Conservation (phyloP, 164 flowering plant genomes). For the Sedum album region DNA sequence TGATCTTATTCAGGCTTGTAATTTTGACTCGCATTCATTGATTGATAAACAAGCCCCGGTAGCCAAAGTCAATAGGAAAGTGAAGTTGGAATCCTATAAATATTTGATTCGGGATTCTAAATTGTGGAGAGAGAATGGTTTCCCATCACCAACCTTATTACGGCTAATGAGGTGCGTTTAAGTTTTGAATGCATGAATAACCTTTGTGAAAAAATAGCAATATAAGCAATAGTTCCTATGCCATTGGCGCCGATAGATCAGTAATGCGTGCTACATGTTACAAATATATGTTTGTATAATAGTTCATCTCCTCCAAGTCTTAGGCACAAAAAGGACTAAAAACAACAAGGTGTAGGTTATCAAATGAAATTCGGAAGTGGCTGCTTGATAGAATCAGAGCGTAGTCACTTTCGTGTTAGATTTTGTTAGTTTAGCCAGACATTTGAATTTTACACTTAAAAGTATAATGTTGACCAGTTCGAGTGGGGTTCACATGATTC, state of each 20-base stretch:
- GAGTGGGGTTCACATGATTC: background rate
- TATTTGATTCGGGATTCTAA: slow-evolving; percentile 15
- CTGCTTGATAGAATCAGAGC: background rate
- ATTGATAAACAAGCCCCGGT: slow-evolving; percentile 10
- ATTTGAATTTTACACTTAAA: background rate
- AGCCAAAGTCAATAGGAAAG: slow-evolving; percentile 17
- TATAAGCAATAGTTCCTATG: background rate
- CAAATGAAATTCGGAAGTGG: background rate
- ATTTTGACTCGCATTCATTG: slow-evolving; percentile 12
- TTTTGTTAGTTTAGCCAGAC: background rate
- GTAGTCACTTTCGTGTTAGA: background rate
- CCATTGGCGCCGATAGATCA: background rate
- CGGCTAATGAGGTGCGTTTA: slow-evolving; percentile 37
- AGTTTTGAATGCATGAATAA: background rate
- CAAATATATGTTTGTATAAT: background rate
- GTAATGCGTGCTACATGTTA: background rate
- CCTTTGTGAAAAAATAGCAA: background rate
- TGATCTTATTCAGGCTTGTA: slow-evolving; percentile 26
- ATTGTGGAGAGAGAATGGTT: slow-evolving; percentile 34
- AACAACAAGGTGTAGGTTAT: background rate
- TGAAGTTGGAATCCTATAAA: slow-evolving; percentile 20
- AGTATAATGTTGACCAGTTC: background rate
- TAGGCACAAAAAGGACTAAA: background rate
- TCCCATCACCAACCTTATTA: slow-evolving; percentile 29
- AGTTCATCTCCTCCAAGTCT: background rate